A percentile compares a stretch with the other conserved stretches of the same genome.
These are phyloP conservation scores for Viridothelium virens DNA, from an alignment of 495 filamentous ascomycete genomes.

Conservation along the genomic window DNA sequence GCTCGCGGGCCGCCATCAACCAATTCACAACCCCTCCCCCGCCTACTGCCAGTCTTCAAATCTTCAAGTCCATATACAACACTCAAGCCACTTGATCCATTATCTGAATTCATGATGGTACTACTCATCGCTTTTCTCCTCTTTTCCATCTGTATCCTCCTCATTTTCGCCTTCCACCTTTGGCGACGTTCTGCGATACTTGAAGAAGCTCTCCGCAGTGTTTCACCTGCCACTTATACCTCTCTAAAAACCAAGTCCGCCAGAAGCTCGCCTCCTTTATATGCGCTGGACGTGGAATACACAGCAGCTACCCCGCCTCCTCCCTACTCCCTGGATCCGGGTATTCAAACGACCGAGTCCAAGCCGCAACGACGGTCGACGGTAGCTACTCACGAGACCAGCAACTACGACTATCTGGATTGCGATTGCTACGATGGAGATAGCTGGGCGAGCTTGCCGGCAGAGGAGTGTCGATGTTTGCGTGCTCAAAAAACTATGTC, in stretches of 20 bases:
- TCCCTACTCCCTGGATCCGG: background rate
- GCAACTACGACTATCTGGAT: background rate
- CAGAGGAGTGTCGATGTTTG: background rate
- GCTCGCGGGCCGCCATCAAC: background rate
- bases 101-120: background rate
- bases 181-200: background rate
- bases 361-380: background rate
- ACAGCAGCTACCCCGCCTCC: background rate
- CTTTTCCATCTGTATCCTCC: background rate
- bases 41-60: background rate
- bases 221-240: background rate
- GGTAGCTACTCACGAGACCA: background rate
- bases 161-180: background rate
- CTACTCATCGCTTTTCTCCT: background rate
- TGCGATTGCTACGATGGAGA: slow-evolving; percentile 11
- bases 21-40: background rate
- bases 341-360: background rate
- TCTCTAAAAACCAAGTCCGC: background rate
- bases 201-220: background rate
- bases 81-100: background rate
- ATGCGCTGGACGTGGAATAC: background rate
- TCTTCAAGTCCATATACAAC: background rate
- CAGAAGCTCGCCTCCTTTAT: background rate
- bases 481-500: background rate
- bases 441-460: slow-evolving; percentile 5